phyloP scores from a whole-genome alignment of 257 asterid species.

The Solanum piurae region DNA sequence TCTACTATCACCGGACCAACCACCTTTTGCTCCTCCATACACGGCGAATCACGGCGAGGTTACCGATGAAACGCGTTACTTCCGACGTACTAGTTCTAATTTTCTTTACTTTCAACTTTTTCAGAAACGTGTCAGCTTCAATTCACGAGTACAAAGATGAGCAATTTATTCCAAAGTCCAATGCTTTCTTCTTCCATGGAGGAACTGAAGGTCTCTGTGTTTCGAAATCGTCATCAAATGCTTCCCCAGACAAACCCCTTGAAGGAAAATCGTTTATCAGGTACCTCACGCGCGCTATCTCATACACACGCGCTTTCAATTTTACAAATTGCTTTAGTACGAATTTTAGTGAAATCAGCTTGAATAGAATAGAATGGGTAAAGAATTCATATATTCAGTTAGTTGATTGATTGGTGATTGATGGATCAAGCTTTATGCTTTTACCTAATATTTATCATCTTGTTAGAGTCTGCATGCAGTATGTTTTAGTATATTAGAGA shows the following conservation, averaged over 20 bases:
- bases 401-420: background rate
- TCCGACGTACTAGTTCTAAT: background rate
- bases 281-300: background rate
- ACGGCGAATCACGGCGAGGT: background rate
- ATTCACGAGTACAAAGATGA: conserved; percentile 22
- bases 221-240: background rate
- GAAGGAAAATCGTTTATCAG: conserved; percentile 19
- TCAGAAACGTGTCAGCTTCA: conserved; percentile 4
- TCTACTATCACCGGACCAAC: background rate
- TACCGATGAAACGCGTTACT: background rate
- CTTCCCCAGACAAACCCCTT: background rate
- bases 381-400: background rate
- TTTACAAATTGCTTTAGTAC: background rate
- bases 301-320: background rate
- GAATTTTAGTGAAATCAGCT: background rate
- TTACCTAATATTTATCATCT: background rate
- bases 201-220: conserved; percentile 24
- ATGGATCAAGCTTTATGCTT: background rate
- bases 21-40: background rate
- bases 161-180: conserved; percentile 18
- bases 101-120: background rate
- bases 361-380: background rate
- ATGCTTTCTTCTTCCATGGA: conserved; percentile 26
- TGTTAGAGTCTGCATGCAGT: background rate
- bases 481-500: background rate